Base-by-base conservation (phyloP, 257 asterid genomes). In the Verbascum thapsus region DNA sequence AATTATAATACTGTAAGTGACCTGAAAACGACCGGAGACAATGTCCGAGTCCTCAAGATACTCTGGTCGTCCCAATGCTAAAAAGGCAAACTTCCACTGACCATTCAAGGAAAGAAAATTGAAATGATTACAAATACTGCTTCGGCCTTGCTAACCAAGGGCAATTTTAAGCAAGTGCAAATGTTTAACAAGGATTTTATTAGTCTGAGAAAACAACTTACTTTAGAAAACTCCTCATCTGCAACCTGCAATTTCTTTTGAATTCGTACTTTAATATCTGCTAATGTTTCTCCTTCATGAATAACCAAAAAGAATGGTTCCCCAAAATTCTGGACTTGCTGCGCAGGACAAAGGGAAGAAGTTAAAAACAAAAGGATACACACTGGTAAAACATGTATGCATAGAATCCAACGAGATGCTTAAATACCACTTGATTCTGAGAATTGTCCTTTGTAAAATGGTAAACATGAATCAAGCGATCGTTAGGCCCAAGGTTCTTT, bases 381-480 rank as follows among this genome's bases (percentile, higher is more conserved):
- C 40, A 51, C n/a, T 37, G 8, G 7, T 17, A 11, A 17, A 40
- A 6, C 30, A 57, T 38, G 35, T 15, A 61, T 16, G 54, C 12
- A 57, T 44, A 63, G 18, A 48, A 42, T 64, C 49, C 47, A 13
- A 66, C n/a, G 10, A 15, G 34, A 50, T 23, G 23, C 38, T 63
- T 37, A 41, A 72, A 43, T 85, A 83, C 88, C 95, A 82, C 75
- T 83, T 85, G 98, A 75, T 88, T 90, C 80, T 88, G 96, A 10
- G 87, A 75, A 53, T 79, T 78, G 61, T 90, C 98, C 71, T 88
- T 90, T 0, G 86, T 88, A 72, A 90, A 88, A 76, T 90, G 98
- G 72, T 88, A 88, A 44, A 90, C 98, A 72, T 85, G 96, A 74
- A 90, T 88, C 66, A 82, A 66, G 16, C 94, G 96, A 76, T 84